These are phyloP conservation scores for Pisolithus microcarpus DNA, from an alignment of 768 basidiomycete genomes.

Conservation along the genomic window DNA sequence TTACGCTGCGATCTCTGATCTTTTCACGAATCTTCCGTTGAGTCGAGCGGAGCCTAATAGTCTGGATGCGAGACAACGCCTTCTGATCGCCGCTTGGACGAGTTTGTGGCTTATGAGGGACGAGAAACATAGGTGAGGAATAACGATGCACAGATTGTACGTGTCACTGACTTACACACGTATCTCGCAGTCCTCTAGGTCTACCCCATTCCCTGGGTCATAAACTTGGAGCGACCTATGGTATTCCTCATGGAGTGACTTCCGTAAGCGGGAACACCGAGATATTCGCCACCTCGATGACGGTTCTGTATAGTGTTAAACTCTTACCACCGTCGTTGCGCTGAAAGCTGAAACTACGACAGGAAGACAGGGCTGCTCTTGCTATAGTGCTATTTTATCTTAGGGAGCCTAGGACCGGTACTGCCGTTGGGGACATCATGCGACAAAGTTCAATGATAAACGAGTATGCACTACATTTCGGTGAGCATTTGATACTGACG, in stretches of 20 bases:
- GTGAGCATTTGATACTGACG: slow-evolving; percentile 4
- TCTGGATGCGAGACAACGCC: slow-evolving; percentile 58
- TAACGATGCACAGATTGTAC: not conserved
- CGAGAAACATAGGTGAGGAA: slow-evolving; percentile 45
- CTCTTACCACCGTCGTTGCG: slow-evolving; percentile 53
- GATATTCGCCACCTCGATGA: slow-evolving; percentile 4
- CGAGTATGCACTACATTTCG: slow-evolving; percentile 33
- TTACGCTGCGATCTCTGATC: slow-evolving; percentile 59
- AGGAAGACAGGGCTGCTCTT: slow-evolving; percentile 55
- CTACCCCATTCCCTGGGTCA: slow-evolving; percentile 73
- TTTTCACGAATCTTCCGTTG: slow-evolving; percentile 66
- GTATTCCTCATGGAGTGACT: too few species aligned
- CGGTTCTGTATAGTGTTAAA: too few species aligned
- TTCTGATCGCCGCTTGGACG: slow-evolving; percentile 77
- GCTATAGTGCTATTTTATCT: slow-evolving; percentile 54
- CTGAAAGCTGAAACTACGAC: slow-evolving; percentile 53
- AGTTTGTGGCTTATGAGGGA: slow-evolving; percentile 62
- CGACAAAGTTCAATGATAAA: slow-evolving; percentile 49
- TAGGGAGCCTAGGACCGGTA: slow-evolving; percentile 52
- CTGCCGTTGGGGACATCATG: slow-evolving; percentile 54
- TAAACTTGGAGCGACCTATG: too few species aligned
- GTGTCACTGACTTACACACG: not conserved
- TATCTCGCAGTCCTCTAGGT: slow-evolving; percentile 47
- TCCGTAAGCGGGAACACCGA: slow-evolving; percentile 42
- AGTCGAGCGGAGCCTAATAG: too few species aligned